Base-by-base conservation (phyloP, 768 basidiomycete species). In the Leccinum aurantiacum region DNA sequence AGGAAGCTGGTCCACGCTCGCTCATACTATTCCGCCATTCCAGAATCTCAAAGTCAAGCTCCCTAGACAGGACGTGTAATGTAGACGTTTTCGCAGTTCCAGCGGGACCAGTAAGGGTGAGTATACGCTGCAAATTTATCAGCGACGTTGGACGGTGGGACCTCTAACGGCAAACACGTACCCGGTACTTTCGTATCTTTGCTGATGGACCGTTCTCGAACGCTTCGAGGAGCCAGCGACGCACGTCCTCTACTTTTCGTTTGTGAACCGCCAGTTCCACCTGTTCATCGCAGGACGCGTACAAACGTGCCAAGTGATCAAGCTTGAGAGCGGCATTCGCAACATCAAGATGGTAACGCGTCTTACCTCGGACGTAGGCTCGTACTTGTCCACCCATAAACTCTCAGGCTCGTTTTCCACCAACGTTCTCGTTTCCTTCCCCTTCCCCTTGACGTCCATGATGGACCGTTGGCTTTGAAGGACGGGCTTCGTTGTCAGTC, bases 21-120 rank as follows among this genome's bases (percentile, higher is more conserved):
- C 84, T 86, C 57, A 83, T 77, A 0, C 83, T 75, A 69, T 89
- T 92, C 49, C 82, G 78, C 93, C 95, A 98, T 69, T 99, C 96
- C 24, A 93, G 68, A 37, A 97, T 80, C 53, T 95, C 89, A 56
- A 91, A 85, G 2, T 80, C 84, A 65, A 95, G 74, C 66, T 95
- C 92, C 15, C 75, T 76, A 0, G 91, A 80, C 24, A 99, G 76
- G 2, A 93, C 82, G 27, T 84, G 83, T 3, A 98, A 65, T 0
- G 93, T 93, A 0, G 94, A 83, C 0, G 96, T 97, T 78, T 99
- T 99, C 0, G 86, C 96, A 0, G 87, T 84, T 1, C 96, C 96
- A 7, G 95, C 88, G 0, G 93, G 92, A 1, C 96, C 96, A 3
- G 91, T 90, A 11, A 99, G 75, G 0, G n/a, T n/a, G n/a, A n/a